Percentiles rank a stretch among this genome's conserved stretches.
Evolutionary conservation across 768 basidiomycete species (phyloP).

Genomic region (Zangia roseola): DNA sequence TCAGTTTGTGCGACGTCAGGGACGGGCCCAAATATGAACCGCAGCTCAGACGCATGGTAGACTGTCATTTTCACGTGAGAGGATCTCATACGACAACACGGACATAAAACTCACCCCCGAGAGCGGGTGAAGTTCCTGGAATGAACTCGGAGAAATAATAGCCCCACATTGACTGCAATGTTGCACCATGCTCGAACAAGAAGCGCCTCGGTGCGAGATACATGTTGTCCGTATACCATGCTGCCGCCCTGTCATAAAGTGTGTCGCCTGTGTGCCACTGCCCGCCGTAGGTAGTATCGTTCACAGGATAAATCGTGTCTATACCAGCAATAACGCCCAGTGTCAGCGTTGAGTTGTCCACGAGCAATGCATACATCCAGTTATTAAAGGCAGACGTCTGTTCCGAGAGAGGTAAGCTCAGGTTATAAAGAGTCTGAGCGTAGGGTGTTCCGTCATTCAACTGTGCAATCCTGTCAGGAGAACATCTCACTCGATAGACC

Average conservation of each 20-base stretch:
- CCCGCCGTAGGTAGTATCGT: conserved; percentile 46
- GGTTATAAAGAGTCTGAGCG: conserved; percentile 30
- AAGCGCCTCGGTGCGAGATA: conserved; percentile 50
- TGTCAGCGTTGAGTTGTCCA: conserved; percentile 42
- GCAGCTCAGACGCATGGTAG: conserved; percentile 15
- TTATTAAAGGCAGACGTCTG: conserved; percentile 45
- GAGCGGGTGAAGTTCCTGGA: conserved; percentile 46
- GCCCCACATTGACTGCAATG: conserved; percentile 47
- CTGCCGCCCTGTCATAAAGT: conserved; percentile 52
- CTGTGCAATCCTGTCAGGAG: neutral
- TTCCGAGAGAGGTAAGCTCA: conserved; percentile 37
- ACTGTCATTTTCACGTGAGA: conserved; percentile 2
- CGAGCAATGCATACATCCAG: conserved; percentile 48
- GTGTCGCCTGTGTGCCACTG: conserved; percentile 60
- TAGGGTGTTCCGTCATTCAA: conserved; percentile 14
- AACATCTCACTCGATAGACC: neutral
- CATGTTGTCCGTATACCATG: conserved; percentile 62
- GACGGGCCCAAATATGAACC: conserved; percentile 37
- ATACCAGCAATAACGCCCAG: conserved; percentile 38
- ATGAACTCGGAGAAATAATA: conserved; percentile 60
- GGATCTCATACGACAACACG: no score
- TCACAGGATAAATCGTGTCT: conserved; percentile 44
- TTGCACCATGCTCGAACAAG: conserved; percentile 49
- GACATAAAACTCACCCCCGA: conserved; percentile 46
- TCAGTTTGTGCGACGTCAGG: conserved; percentile 41